Conservation (phyloP, 768 basidiomycete species). For the Mrakia frigida region DNA sequence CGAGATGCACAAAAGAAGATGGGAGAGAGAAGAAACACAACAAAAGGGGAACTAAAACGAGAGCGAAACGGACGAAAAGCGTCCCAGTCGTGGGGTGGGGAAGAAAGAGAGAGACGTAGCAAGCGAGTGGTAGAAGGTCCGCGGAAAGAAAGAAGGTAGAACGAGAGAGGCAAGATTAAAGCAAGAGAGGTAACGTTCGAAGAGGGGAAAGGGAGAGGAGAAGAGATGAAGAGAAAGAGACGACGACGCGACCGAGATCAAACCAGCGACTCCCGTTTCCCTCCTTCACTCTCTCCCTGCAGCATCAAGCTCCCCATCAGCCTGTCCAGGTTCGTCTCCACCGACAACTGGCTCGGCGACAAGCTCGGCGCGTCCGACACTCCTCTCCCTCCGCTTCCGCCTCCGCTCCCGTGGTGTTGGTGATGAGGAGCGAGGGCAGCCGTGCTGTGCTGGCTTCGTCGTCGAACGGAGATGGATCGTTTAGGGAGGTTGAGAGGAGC, state of each 20-base stretch:
- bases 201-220: background rate
- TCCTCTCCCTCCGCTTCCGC: background rate
- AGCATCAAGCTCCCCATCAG: background rate
- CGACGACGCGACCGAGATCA: background rate
- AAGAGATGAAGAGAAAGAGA: background rate
- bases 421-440: background rate
- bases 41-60: no score
- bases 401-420: background rate
- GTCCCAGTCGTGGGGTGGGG: no score
- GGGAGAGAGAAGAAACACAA: no score
- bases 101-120: slow-evolving; percentile 51
- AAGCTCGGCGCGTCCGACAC: background rate
- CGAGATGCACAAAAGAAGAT: no score
- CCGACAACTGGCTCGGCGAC: background rate
- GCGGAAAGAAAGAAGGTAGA: background rate
- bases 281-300: background rate
- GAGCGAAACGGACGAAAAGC: no score
- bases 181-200: background rate
- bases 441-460: background rate
- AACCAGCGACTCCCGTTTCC: background rate
- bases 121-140: background rate
- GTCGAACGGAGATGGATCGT: slow-evolving; percentile 19
- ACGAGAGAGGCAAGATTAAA: background rate
- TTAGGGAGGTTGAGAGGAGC: slow-evolving; percentile 20
- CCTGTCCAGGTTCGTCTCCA: background rate